Conservation (phyloP, 2,329 filamentous ascomycete species). For the Colletotrichum sidae region DNA sequence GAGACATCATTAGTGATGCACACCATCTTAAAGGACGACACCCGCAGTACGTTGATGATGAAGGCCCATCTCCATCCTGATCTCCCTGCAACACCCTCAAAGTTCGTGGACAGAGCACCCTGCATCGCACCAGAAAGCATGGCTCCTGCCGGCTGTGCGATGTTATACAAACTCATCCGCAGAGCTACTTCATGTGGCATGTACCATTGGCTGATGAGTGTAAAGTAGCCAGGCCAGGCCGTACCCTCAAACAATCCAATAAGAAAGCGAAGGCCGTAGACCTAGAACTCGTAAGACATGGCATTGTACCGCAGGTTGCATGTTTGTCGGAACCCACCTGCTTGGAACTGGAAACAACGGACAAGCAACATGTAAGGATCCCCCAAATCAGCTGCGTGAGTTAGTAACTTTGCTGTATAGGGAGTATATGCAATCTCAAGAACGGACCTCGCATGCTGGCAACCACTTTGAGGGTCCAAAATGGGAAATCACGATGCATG, state of each 20-base stretch:
- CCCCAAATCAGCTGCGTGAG: conserved; percentile 25
- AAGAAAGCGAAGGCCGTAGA: conserved; percentile 57
- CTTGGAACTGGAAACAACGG: conserved; percentile 15
- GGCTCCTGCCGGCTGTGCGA: conserved; percentile 62
- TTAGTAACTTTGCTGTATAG: background rate
- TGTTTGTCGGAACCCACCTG: conserved; percentile 17
- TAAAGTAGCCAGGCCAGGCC: conserved; percentile 42
- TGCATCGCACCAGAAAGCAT: conserved; percentile 69
- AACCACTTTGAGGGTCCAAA: conserved; percentile 44
- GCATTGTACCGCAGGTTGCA: conserved; percentile 2
- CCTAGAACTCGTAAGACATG: conserved; percentile 47
- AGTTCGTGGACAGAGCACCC: conserved; percentile 62
- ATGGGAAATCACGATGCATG: conserved; percentile 43
- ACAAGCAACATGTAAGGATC: conserved; percentile 19
- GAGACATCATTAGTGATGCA: rapidly evolving
- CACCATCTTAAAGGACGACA: rapidly evolving
- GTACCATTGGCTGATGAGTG: conserved; percentile 59
- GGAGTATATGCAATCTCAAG: no score
- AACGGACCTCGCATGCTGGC: conserved; percentile 40
- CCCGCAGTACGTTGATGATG: conserved; percentile 47
- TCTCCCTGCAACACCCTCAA: conserved; percentile 59
- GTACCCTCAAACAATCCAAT: conserved; percentile 54
- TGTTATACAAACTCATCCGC: conserved; percentile 59
- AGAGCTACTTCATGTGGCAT: conserved; percentile 56
- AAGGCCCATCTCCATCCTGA: conserved; percentile 55